phyloP scores from a whole-genome alignment of 768 basidiomycete genomes.

The Naematelia encephala region DNA sequence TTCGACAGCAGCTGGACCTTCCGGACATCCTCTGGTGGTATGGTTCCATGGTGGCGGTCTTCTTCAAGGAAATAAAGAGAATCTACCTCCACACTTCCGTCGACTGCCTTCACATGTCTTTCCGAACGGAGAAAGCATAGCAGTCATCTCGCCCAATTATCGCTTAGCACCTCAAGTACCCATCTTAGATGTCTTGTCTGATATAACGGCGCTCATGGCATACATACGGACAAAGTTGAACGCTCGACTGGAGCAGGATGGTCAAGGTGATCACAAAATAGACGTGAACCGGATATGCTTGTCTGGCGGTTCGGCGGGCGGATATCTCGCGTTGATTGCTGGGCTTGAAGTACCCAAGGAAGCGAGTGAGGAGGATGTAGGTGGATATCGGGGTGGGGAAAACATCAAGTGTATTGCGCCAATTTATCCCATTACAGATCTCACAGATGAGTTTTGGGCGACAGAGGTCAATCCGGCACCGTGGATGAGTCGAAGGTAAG shows the following conservation, averaged over 20 bases:
- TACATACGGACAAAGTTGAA: slow-evolving; percentile 36
- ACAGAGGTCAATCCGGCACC: slow-evolving; percentile 43
- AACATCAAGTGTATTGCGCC: slow-evolving; percentile 44
- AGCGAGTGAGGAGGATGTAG: slow-evolving; percentile 31
- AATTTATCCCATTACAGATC: slow-evolving; percentile 44
- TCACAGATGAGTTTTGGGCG: slow-evolving; percentile 42
- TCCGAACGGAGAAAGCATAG: slow-evolving; percentile 18
- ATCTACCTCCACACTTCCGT: slow-evolving; percentile 47
- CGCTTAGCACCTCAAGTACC: slow-evolving; percentile 50
- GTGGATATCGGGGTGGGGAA: slow-evolving; percentile 34
- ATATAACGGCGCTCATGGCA: slow-evolving; percentile 33
- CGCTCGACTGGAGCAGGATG: slow-evolving; percentile 19
- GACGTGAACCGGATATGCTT: slow-evolving; percentile 37
- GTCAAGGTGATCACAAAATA: slow-evolving; percentile 24
- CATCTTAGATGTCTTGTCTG: slow-evolving; percentile 47
- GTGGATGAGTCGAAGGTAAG: slow-evolving; percentile 32
- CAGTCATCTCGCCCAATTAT: slow-evolving; percentile 50
- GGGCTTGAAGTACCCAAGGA: slow-evolving; percentile 28
- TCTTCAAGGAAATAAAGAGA: slow-evolving; percentile 47
- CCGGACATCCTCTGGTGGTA: slow-evolving; percentile 38
- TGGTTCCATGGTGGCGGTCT: slow-evolving; percentile 50
- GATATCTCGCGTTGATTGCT: slow-evolving; percentile 42
- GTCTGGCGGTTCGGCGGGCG: slow-evolving; percentile 43
- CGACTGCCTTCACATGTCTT: slow-evolving; percentile 25
- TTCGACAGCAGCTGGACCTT: not conserved